Base-by-base conservation (phyloP, 2,329 filamentous ascomycete genomes). In the Trichoderma sp. region DNA sequence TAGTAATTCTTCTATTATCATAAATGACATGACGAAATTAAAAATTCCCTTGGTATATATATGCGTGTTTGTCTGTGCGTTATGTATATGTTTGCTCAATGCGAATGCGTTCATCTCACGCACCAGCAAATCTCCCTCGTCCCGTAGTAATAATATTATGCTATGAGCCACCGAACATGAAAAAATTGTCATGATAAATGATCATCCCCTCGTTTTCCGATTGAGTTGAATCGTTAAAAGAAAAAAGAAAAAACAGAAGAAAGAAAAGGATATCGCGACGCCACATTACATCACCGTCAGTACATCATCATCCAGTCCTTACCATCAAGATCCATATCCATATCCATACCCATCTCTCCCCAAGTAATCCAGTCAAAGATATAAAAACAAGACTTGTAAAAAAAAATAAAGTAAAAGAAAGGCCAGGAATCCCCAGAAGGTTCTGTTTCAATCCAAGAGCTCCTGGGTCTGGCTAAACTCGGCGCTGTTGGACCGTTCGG, bases 401-500 rank as follows among this genome's bases (percentile, higher is more conserved):
- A 27, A 37, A 32, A 35, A 19, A 17, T 35, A 25, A 25, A 7
- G 15, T 9, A 32, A 37, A 53, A n/a, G 4, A 15, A 15, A 63
- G 42, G 22, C 15, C 42, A 6, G 5, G 19, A 17, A 53, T 10
- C 32, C 10, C 2, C n/a, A 19, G 3, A 13, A 35, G 5, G 1
- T 27, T 25, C 17, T 10, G 19, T 7, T 25, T 58, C 34, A 82
- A 69, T 86, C 84, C 5, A 86, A 78, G 15, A 75, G 70, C 70
- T 84, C 83, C 72, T 84, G 82, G 8, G 76, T 75, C 17, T 73
- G 72, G 48, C 81, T 76, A 68, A 84, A 86, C 13, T 80, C 80
- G 13, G 79, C 80, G 48, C 74, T 76, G 6, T 73, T 76, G 3
- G 85, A 85, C 67, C 86, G 84, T 68, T 86, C 86, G 15, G 84